Percentiles rank a stretch among this genome's conserved stretches.
phyloP scores from a whole-genome alignment of 345 rosid genomes.

The Salix viminalis region DNA sequence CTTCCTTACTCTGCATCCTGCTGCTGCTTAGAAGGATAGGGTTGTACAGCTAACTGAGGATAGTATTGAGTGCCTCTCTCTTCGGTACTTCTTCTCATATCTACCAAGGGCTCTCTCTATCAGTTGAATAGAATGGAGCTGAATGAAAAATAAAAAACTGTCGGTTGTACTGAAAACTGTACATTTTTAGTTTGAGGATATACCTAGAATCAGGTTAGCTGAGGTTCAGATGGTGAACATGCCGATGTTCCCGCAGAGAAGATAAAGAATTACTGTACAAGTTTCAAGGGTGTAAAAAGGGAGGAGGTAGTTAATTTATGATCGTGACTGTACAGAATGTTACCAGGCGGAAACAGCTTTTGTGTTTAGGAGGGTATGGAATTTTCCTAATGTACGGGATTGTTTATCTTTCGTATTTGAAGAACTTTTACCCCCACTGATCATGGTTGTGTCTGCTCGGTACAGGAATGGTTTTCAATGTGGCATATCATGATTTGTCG shows the following conservation, averaged over 20 bases:
- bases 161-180: slow-evolving; percentile 41
- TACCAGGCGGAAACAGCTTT: slow-evolving; percentile 22
- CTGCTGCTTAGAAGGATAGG: slow-evolving; percentile 29
- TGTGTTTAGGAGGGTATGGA: slow-evolving; percentile 25
- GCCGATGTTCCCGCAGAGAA: slow-evolving; percentile 26
- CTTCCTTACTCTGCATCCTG: slow-evolving; percentile 45
- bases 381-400: slow-evolving; percentile 29
- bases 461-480: neutral
- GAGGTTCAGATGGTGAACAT: slow-evolving; percentile 31
- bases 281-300: slow-evolving; percentile 39
- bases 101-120: slow-evolving; percentile 30
- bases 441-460: neutral
- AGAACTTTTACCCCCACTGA: neutral
- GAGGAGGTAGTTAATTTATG: slow-evolving; percentile 28
- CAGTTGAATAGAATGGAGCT: slow-evolving; percentile 36
- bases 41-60: slow-evolving; percentile 69
- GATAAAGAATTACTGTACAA: slow-evolving; percentile 30
- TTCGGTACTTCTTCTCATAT: slow-evolving; percentile 19
- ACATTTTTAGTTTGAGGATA: slow-evolving; percentile 46
- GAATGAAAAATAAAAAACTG: slow-evolving; percentile 32
- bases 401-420: slow-evolving; percentile 7
- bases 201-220: slow-evolving; percentile 42
- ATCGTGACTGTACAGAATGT: slow-evolving; percentile 43
- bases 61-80: slow-evolving; percentile 36
- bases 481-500: neutral